These are phyloP conservation scores for Neofusicoccum ribis DNA, from an alignment of 2,329 filamentous ascomycete genomes.

Conservation along the genomic window DNA sequence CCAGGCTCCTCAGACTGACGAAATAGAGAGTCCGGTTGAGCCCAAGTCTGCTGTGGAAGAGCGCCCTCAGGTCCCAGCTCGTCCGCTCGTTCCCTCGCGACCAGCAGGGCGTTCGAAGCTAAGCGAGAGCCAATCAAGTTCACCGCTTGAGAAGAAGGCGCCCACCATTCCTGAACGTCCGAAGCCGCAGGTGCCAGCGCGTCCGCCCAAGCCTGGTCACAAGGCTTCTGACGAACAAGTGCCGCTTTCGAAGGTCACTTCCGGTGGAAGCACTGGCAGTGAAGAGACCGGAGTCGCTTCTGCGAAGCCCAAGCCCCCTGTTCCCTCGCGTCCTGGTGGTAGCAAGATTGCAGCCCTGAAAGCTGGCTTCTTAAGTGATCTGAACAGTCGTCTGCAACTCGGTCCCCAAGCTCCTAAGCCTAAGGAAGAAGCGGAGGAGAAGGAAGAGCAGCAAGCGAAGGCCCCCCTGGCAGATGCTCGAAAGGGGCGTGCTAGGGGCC, in stretches of 20 bases:
- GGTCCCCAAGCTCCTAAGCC: conserved; percentile 81
- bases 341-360: conserved; percentile 90
- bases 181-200: conserved; percentile 64
- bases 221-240: conserved; percentile 33
- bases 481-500: conserved; percentile 86
- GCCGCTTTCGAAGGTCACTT: conserved; percentile 37
- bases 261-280: conserved; percentile 25
- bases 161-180: conserved; percentile 58
- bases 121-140: conserved; percentile 30
- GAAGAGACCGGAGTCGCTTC: conserved; percentile 45
- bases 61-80: conserved; percentile 27
- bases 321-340: conserved; percentile 75
- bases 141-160: conserved; percentile 52
- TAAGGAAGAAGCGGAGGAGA: conserved; percentile 58
- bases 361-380: conserved; percentile 86
- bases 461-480: conserved; percentile 83
- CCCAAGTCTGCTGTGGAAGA: conserved; percentile 3
- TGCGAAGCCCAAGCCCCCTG: conserved; percentile 75
- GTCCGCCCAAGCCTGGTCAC: conserved; percentile 55
- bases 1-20: conserved; percentile 45
- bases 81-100: conserved; percentile 36
- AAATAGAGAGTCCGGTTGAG: conserved; percentile 36
- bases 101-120: conserved; percentile 25
- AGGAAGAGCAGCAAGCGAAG: conserved; percentile 63
- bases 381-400: conserved; percentile 84